Base-by-base conservation (phyloP, 2,329 filamentous ascomycete genomes). In the Bipolaris oryzae region DNA sequence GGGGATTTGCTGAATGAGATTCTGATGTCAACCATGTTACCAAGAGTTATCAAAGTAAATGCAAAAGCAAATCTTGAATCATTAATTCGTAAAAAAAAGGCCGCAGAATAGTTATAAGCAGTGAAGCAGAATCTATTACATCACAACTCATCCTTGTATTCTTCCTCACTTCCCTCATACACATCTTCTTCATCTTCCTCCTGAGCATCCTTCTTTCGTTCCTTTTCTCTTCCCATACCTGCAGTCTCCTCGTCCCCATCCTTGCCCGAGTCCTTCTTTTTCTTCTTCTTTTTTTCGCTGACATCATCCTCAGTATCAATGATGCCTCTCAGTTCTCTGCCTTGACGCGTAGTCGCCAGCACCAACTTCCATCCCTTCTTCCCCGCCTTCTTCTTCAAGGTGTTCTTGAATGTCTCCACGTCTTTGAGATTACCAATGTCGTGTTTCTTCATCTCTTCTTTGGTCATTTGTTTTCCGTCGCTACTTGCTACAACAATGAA, bases 311-410 rank as follows among this genome's bases (percentile, higher is more conserved):
- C 83, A 1, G 79, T 77, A 25, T 89, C 87, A 15, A 94, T 83
- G 39, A 90, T 85, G 0, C 89, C 90, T 42, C 89, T 80, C 38
- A 94, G 85, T 70, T 92, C 88, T 59, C 85, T 78, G 20, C 82
- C 82, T 4, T 84, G 82, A 1, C 88, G 84, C 10, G 86, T 81
- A 68, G 95, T 89, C 1, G 95, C 85, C 13, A 95, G 81, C 74
- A 95, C 90, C 57, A 96, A 79, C 67, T 87, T 89, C 92, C 92
- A 96, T 15, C 87, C 86, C 62, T 87, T 85, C 7, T 88, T 86
- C 2, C 87, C 85, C 0, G 91, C 90, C 38, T 90, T 71, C 66
- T 86, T 84, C 71, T 90, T 82, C 55, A 96, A 76, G 69, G 90
- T 81, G 60, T 87, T 82, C 67, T 84, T 84, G 71, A 96, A 80